Base-by-base conservation (phyloP, 1,139 yeast genomes). In the Pichia sp. region DNA sequence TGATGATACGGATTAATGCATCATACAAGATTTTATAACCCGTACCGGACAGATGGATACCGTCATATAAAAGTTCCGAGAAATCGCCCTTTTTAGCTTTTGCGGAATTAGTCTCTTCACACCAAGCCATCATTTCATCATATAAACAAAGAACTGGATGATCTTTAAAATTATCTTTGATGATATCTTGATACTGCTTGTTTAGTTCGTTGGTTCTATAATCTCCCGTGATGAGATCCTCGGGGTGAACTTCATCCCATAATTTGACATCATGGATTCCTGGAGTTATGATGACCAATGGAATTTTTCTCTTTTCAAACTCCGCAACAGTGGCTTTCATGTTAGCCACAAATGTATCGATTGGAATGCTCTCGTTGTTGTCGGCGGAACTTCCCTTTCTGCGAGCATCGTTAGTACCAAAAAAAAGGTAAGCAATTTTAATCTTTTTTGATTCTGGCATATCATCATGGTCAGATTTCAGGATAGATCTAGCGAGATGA, bases 391-490 rank as follows among this genome's bases (percentile, higher is more conserved):
- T 23, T 11, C 48, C 59, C 42, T 33, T 38, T n/a, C 11, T 26
- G 33, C 60, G 47, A 0, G 87, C 78, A 59, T 87, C 96, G 56
- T 86, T 87, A 7, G 95, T 75, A 2, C 95, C 95, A 53, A 85
- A 78, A 59, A 81, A 85, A 1, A 86, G 65, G 1, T 81, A 60
- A 3, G 61, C 66, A 26, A 74, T 55, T 34, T 61, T 60, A 34
- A 61, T 51, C 36, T 56, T 44, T 36, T 54, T 54, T 1, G 55
- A 61, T 29, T 65, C 58, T 16, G 66, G 62, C 3, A 55, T 51
- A 3, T 53, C 57, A 33, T 64, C 66, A 42, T 67, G 64, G 45
- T 76, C 82, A 3, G 61, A 56, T 26, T 68, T 62, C 28, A 81
- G 59, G 6, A 81, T 64, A 41, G 68, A 61, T 2, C 79, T 80